Evolutionary conservation across 495 filamentous ascomycete species (phyloP), one percentile per base, ranked within the genome.

Genomic region (Podospora appendiculata): DNA sequence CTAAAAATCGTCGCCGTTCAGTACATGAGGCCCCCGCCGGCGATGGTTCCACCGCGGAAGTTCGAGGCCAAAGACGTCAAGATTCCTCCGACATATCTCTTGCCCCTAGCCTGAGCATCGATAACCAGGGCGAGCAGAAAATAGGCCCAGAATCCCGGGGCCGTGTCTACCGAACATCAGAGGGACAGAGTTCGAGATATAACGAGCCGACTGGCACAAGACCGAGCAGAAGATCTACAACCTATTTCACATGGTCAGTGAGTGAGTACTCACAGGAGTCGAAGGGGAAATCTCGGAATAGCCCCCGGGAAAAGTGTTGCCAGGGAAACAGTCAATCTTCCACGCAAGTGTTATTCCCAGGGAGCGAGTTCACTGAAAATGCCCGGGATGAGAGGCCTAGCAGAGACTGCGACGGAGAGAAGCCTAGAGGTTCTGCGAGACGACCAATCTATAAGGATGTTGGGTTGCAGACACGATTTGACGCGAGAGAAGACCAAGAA

Each of bases 161-260:
- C 5, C 25, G 25, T 25, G 25, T 25, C 25, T 25, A 33, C 17
- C 44, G 11, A 12, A 17, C n/a, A 40, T 10, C n/a, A 17, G 16
- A 36, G 2, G 6, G 19, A 8, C 33, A 3, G 45, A 39, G 13
- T 18, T 19, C 35, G n/a, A 17, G 13, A 12, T 13, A 44, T 10
- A n/a, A 10, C 16, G 25, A 25, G 25, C 25, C 25, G 5, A 25
- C 25, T 25, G 25, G 25, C 25, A 5, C 25, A 25, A 25, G 25
- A 25, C 25, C 34, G 33, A 45, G 42, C 33, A 42, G 46, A 34
- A 55, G 45, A 42, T 50, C 53, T 14, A 69, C 59, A 12, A 62
- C 53, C 41, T 64, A 57, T 45, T 59, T 64, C 16, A 64, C 62
- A 9, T 69, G 67, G 68, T 62, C 67, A 7, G 65, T 33, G 17